Base-by-base conservation (phyloP, 73 alveolate genomes). In the Paraurostyla sp. region DNA sequence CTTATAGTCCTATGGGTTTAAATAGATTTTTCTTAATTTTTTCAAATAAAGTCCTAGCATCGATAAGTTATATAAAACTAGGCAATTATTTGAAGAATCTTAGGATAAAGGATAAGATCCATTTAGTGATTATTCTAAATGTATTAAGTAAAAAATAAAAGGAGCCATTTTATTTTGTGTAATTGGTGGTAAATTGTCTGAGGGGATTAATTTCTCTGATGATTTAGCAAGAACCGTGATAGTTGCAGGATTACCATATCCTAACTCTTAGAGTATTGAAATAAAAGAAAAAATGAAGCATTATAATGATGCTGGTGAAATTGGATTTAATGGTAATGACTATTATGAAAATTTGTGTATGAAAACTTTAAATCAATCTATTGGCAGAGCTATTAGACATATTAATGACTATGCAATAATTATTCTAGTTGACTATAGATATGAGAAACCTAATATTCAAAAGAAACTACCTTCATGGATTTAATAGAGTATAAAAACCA, bases 191-290 rank as follows among this genome's bases (percentile, higher is more conserved):
- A 94, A 92, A 85, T 82, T 97, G 46, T 92, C 98, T 25, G 99
- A 97, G 75, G 99, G 99, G 15, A 97, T 97, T 29, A 97, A 97
- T 87, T 97, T 97, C 81, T 83, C 95, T 22, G 99, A 97, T 93
- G 85, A 97, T 45, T 92, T 97, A 30, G 98, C 98, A 25, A 89
- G 99, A 76, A 71, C 93, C 27, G 93, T 97, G 38, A 88, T 97
- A 29, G 92, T 97, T 2, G 95, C 91, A 51, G 99, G 99, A 32
- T 84, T 97, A 88, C 99, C 99, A 33, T 97, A 90, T 83, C 93
- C 99, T 13, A 97, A 96, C 89, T 75, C 89, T 43, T 81, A 91
- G 71, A 80, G 95, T 54, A 82, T 92, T 22, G 99, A 96, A 84
- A 80, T 97, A 23, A 65, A 85, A 69, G 97, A 93, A 91, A 95